Evolutionary conservation across 2,329 filamentous ascomycete genomes (phyloP).

Genomic region (Exophiala lecanii-corni): DNA sequence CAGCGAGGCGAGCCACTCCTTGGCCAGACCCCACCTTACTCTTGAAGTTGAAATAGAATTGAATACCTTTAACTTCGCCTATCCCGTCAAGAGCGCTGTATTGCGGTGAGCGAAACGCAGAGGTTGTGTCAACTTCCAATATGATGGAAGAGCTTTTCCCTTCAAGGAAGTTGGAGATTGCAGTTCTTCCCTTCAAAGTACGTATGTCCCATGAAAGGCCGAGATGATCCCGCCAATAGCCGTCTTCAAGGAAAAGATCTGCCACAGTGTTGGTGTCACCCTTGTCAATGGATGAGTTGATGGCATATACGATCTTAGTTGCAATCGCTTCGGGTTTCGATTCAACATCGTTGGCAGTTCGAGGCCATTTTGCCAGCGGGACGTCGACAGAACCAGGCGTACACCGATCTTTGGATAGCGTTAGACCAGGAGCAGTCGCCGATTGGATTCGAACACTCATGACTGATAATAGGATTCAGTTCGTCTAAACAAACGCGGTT

Average conservation of each 20-base stretch:
- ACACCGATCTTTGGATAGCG: conserved; percentile 40
- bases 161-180: conserved; percentile 34
- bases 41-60: conserved; percentile 53
- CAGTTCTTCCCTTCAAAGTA: conserved; percentile 46
- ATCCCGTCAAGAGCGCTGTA: conserved; percentile 46
- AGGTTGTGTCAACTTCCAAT: conserved; percentile 46
- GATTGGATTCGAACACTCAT: conserved; percentile 28
- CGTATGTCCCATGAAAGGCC: conserved; percentile 53
- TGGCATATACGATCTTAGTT: conserved; percentile 31
- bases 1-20: conserved; percentile 52
- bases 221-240: conserved; percentile 58
- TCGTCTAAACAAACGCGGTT: neutral
- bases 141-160: conserved; percentile 41
- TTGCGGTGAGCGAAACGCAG: conserved; percentile 42
- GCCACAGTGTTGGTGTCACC: conserved; percentile 34
- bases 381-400: conserved; percentile 54
- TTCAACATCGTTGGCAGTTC: conserved; percentile 31
- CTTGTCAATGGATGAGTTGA: conserved; percentile 38
- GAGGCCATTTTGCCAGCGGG: conserved; percentile 40
- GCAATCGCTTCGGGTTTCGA: conserved; percentile 38
- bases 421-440: conserved; percentile 38
- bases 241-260: conserved; percentile 46
- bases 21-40: conserved; percentile 52
- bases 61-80: conserved; percentile 49
- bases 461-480: too few relatives aligned